Percentiles rank a stretch among this genome's conserved stretches.
Conservation (phyloP, 169 alveolate genomes). For the Cryptosporidium tyzzeri region DNA sequence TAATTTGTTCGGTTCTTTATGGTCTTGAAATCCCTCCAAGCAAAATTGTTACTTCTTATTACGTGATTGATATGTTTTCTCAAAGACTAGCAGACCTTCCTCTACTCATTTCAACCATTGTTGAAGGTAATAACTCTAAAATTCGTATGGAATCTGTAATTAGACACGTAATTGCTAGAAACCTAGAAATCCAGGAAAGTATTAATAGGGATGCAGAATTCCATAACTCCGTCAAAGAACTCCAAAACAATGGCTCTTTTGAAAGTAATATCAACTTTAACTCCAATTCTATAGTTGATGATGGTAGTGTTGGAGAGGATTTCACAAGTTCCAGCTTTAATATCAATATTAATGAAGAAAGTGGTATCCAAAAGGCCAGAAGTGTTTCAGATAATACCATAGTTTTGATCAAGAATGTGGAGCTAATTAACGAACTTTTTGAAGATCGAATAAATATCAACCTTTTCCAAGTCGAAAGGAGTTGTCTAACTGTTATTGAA, state of each 20-base stretch:
- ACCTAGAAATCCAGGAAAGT: slow-evolving; percentile 25
- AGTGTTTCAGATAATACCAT: not conserved
- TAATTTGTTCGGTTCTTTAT: slow-evolving; percentile 30
- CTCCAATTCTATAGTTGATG: slow-evolving; percentile 19
- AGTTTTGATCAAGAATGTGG: slow-evolving; percentile 51
- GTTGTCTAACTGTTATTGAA: slow-evolving; percentile 35
- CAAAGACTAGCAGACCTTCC: slow-evolving; percentile 67
- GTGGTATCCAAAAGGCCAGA: slow-evolving; percentile 12
- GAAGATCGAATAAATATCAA: slow-evolving; percentile 58
- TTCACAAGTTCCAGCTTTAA: slow-evolving; percentile 22
- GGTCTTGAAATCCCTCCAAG: slow-evolving; percentile 50
- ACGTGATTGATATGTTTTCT: slow-evolving; percentile 57
- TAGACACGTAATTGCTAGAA: slow-evolving; percentile 5
- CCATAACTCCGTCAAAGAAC: not conserved
- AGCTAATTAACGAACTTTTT: slow-evolving; percentile 18
- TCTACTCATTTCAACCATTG: slow-evolving; percentile 47
- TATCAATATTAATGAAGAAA: slow-evolving; percentile 43
- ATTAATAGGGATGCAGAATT: slow-evolving; percentile 6
- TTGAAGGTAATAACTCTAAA: slow-evolving; percentile 60
- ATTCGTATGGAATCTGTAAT: slow-evolving; percentile 46
- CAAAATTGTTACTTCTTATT: slow-evolving; percentile 43
- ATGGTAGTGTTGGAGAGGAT: slow-evolving; percentile 16
- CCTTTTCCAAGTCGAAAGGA: slow-evolving; percentile 52
- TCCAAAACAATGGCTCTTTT: not conserved
- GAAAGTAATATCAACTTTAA: slow-evolving; percentile 35